A percentile compares a stretch with the other conserved stretches of the same genome.
Conservation (phyloP, 2,329 filamentous ascomycete genomes). For the Macroventuria anomochaeta region DNA sequence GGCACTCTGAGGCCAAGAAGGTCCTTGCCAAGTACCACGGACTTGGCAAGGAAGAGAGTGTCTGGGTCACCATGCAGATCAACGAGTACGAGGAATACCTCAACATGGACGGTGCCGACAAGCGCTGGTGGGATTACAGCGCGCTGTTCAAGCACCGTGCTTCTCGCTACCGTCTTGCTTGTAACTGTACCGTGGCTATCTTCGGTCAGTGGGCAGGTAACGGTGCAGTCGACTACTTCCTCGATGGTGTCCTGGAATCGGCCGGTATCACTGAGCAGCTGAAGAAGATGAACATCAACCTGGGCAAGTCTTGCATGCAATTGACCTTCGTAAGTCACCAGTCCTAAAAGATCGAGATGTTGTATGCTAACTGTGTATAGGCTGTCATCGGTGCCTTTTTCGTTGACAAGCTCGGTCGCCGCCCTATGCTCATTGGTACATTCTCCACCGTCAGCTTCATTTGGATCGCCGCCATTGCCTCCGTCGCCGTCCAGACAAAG, state of each 20-base stretch:
- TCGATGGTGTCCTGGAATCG: slow-evolving; percentile 43
- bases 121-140: slow-evolving; percentile 45
- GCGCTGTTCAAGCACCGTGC: slow-evolving; percentile 37
- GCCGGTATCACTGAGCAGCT: slow-evolving; percentile 44
- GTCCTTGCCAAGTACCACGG: slow-evolving; percentile 66
- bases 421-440: slow-evolving; percentile 41
- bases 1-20: slow-evolving; percentile 61
- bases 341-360: too few species aligned
- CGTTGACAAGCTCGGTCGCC: slow-evolving; percentile 43
- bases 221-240: slow-evolving; percentile 45
- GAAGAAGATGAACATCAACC: slow-evolving; percentile 48
- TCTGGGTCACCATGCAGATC: slow-evolving; percentile 46
- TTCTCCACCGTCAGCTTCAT: slow-evolving; percentile 31
- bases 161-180: slow-evolving; percentile 43
- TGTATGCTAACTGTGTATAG: slow-evolving; percentile 6
- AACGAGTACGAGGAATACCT: slow-evolving; percentile 47
- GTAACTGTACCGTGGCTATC: slow-evolving; percentile 50
- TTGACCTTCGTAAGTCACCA: slow-evolving; percentile 34
- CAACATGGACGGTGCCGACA: slow-evolving; percentile 33
- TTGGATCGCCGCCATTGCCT: slow-evolving; percentile 34
- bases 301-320: slow-evolving; percentile 44
- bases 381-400: slow-evolving; percentile 45
- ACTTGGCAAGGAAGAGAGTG: slow-evolving; percentile 49
- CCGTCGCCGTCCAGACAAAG: slow-evolving; percentile 25
- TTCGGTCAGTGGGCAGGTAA: slow-evolving; percentile 53